These are phyloP conservation scores for Backusella morwellensis DNA, from an alignment of 192 early-diverging fungal species.

Conservation along the genomic window DNA sequence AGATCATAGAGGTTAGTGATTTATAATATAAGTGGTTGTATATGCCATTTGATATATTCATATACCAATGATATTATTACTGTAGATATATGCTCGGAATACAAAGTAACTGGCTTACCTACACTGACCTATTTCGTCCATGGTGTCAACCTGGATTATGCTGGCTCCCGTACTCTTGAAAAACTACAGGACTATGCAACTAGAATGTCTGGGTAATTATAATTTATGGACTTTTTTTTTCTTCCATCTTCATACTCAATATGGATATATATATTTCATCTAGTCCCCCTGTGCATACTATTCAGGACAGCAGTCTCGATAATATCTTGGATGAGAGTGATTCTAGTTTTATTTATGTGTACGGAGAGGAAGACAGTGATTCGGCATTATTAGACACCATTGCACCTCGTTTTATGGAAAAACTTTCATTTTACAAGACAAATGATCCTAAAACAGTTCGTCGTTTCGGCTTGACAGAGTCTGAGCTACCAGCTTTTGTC, in stretches of 20 bases:
- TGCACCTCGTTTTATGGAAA: conserved; percentile 20
- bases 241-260: neutral
- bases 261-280: neutral
- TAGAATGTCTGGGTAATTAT: neutral
- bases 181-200: neutral
- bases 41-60: neutral
- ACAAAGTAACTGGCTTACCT: conserved; percentile 77
- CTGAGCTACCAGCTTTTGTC: conserved; percentile 47
- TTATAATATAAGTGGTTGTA: neutral
- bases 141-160: conserved; percentile 8
- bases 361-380: conserved; percentile 43
- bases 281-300: neutral
- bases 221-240: neutral
- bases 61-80: neutral
- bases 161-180: neutral
- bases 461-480: conserved; percentile 12
- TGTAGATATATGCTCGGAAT: conserved; percentile 52
- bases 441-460: conserved; percentile 28
- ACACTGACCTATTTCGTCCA: conserved; percentile 64
- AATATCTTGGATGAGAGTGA: conserved; percentile 32
- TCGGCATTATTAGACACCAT: conserved; percentile 20
- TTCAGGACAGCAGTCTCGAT: conserved; percentile 32
- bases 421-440: conserved; percentile 36
- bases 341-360: conserved; percentile 56
- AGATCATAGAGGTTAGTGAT: conserved; percentile 37